A percentile compares a stretch with the other conserved stretches of the same genome.
Conservation (phyloP, 352 stramenopile genomes). For the Globisporangium nodosum region DNA sequence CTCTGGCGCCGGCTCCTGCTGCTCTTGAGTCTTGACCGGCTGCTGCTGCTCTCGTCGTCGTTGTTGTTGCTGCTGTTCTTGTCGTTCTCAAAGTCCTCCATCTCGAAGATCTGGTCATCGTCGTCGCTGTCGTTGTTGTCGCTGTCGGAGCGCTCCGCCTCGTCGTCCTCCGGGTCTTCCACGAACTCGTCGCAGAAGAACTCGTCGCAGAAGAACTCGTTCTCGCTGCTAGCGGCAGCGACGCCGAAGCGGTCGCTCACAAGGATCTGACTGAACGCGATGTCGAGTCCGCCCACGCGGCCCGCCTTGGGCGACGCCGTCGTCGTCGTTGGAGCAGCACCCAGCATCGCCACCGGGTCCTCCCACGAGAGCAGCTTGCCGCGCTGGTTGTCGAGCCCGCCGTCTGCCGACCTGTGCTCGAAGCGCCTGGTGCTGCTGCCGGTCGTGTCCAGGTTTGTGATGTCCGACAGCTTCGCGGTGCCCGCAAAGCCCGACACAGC, state of each 20-base stretch:
- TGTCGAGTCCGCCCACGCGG: constrained; percentile 4
- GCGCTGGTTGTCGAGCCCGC: constrained; percentile 2
- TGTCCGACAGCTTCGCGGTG: constrained; percentile 16
- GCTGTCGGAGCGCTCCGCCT: constrained; percentile 26
- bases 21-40: constrained; percentile 5
- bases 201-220: constrained; percentile 9
- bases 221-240: neutral
- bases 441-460: neutral
- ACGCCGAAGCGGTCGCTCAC: constrained; percentile 10
- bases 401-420: neutral
- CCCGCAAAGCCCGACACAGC: neutral
- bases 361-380: constrained; percentile 57
- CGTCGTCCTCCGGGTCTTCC: constrained; percentile 44
- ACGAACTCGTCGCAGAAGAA: constrained; percentile 20
- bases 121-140: constrained; percentile 22
- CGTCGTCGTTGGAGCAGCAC: constrained; percentile 34
- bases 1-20: constrained; percentile 3
- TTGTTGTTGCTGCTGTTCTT: constrained; percentile 11
- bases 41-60: constrained; percentile 1
- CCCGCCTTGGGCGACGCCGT: constrained; percentile 22
- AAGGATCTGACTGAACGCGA: constrained; percentile 15
- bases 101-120: constrained; percentile 72
- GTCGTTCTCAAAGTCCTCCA: constrained; percentile 52
- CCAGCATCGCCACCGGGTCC: constrained; percentile 49
- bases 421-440: neutral